Base-by-base conservation (phyloP, 768 basidiomycete species). In the Tricholomella constricta region DNA sequence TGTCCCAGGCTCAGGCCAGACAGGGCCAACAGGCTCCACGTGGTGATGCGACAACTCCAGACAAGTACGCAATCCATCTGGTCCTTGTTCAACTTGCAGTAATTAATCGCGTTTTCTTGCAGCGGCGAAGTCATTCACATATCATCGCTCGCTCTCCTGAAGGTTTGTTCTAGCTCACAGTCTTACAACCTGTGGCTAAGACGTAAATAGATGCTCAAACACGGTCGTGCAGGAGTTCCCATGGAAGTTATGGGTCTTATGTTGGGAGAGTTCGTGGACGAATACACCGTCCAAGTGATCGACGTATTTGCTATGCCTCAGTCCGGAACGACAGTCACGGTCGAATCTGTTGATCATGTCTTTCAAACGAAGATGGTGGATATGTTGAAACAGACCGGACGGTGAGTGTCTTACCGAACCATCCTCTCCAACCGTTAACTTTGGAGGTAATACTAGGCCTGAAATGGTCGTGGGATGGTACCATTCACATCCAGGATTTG, bases 401-500 rank as follows among this genome's bases (percentile, higher is more conserved):
- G 96, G 94, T 93, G 61, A 66, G 87, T 70, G 37, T 56, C 41
- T 43, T 52, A 56, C 45, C 23, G 45, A 31, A 17, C 45, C 27
- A 5, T 8, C 32, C 15, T 35, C 5, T 35, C 25, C 38, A 22
- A 37, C 15, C 23, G 36, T 45, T 51, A 42, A 44, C 38, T 51
- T 23, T 34, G 19, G 10, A 41, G 10, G 31, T 14, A 35, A n/a
- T 36, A 12, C 25, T 31, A 87, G 95, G 62, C 91, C 96, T 27
- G 97, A 98, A 77, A 91, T 89, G 86, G 97, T 98, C 5, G 97
- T 99, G 1, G 97, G 97, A 3, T 99, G 97, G 97, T 99, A 99
- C 66, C 97, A 99, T 72, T 98, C 97, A 34, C 97, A 99, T 78
- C 97, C 97, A 50, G 97, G 97, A 32, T 99, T 98, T 72, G 97